These are phyloP conservation scores for Xylariales sp. DNA, from an alignment of 2,329 filamentous ascomycete species.

Conservation along the genomic window DNA sequence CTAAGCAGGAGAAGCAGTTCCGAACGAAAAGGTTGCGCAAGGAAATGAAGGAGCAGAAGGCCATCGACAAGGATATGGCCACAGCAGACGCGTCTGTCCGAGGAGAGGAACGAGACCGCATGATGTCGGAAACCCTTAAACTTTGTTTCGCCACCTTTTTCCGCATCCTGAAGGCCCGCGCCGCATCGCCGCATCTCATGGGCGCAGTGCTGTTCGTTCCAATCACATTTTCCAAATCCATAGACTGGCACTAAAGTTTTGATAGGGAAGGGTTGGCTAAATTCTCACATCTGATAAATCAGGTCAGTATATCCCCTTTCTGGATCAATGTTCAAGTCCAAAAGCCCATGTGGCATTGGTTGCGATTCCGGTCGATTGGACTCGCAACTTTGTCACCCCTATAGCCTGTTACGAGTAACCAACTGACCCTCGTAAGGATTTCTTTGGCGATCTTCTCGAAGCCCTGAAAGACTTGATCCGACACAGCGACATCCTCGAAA, in stretches of 20 bases:
- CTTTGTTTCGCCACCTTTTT: conserved; percentile 95
- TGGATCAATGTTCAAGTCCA: no score
- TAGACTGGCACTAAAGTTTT: no score
- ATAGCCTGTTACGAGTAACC: no score
- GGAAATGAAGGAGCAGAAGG: conserved; percentile 76
- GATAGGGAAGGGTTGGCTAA: conserved; percentile 92
- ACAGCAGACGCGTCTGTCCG: conserved; percentile 86
- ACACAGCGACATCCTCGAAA: conserved; percentile 56
- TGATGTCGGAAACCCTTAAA: conserved; percentile 94
- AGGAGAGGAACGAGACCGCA: conserved; percentile 87
- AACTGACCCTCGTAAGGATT: no score
- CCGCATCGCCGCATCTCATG: conserved; percentile 82
- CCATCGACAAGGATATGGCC: conserved; percentile 86
- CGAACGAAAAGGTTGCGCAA: conserved; percentile 87
- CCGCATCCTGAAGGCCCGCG: conserved; percentile 79
- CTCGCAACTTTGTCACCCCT: no score
- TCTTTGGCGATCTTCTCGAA: conserved; percentile 94
- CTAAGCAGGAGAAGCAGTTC: conserved; percentile 75
- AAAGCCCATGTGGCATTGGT: no score
- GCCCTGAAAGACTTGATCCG: conserved; percentile 89
- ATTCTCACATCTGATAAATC: conserved; percentile 95
- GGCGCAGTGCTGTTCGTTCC: conserved; percentile 93
- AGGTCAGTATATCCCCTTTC: no score
- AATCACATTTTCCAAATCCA: no score
- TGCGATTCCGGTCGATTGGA: no score